Conservation (phyloP, 495 filamentous ascomycete genomes). For the Bacidia gigantensis region DNA sequence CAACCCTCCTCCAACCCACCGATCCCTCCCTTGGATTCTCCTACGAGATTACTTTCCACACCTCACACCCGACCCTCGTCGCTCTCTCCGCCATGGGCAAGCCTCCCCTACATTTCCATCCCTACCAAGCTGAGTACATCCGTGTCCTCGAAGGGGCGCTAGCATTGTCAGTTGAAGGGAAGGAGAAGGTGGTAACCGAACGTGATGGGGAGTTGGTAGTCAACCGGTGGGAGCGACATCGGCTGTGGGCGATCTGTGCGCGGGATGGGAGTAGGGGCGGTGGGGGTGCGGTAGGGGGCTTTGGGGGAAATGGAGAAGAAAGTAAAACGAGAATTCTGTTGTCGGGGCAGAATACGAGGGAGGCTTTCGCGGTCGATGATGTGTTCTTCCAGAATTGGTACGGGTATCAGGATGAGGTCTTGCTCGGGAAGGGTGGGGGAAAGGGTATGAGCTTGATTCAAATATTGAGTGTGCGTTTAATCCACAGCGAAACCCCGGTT, state of each 20-base stretch:
- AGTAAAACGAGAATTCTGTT: constrained; percentile 4
- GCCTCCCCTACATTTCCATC: constrained; percentile 35
- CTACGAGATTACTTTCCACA: constrained; percentile 26
- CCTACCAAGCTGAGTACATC: constrained; percentile 32
- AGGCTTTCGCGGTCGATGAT: constrained; percentile 28
- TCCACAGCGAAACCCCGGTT: neutral
- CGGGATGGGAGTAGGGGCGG: constrained; percentile 9
- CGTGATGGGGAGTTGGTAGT: constrained; percentile 25
- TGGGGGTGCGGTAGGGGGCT: neutral
- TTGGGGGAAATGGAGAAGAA: neutral
- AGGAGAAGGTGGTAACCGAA: constrained; percentile 20
- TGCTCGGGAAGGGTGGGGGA: constrained; percentile 25
- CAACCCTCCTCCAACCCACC: constrained; percentile 16
- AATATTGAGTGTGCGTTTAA: constrained; percentile 27
- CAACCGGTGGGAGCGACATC: constrained; percentile 28
- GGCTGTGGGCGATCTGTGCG: constrained; percentile 23
- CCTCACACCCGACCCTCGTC: constrained; percentile 23
- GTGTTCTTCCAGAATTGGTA: constrained; percentile 46
- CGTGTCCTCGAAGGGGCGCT: constrained; percentile 26
- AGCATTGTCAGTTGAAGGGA: constrained; percentile 23
- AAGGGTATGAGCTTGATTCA: constrained; percentile 34
- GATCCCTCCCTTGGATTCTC: constrained; percentile 25
- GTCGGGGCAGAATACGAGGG: constrained; percentile 21
- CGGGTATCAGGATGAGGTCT: constrained; percentile 34
- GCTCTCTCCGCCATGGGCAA: constrained; percentile 21